Evolutionary conservation across 768 basidiomycete species (phyloP).

Genomic region (Rossbeevera mucosa): DNA sequence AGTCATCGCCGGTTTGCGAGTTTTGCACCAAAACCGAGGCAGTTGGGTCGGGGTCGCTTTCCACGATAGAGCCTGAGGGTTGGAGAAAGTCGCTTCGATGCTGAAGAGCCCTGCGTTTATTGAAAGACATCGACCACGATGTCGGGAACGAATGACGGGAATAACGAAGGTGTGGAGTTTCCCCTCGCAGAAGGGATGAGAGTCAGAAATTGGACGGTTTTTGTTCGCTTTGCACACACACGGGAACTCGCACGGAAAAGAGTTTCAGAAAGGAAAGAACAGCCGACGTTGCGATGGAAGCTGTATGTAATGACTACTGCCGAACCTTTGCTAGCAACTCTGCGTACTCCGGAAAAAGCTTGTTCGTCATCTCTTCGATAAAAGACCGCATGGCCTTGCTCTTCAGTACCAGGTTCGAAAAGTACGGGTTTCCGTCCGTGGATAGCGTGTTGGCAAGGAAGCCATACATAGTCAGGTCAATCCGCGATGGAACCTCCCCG

Average conservation of each 20-base stretch:
- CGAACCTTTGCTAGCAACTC: constrained; percentile 10
- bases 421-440: constrained; percentile 24
- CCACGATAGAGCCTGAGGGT: constrained; percentile 24
- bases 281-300: constrained; percentile 17
- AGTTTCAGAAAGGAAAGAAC: neutral
- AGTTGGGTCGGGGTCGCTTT: constrained; percentile 23
- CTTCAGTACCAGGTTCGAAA: constrained; percentile 18
- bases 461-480: constrained; percentile 28
- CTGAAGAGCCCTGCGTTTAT: constrained; percentile 5
- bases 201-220: constrained; percentile 10
- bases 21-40: constrained; percentile 24
- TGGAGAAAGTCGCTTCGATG: constrained; percentile 13
- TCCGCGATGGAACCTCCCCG: constrained; percentile 20
- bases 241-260: no score
- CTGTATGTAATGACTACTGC: neutral
- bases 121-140: constrained; percentile 15
- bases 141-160: constrained; percentile 1
- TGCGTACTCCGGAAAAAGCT: constrained; percentile 27
- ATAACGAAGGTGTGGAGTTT: neutral
- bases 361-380: constrained; percentile 21
- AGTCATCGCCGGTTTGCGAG: neutral
- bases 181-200: constrained; percentile 25
- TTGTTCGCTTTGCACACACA: no score
- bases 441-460: constrained; percentile 30
- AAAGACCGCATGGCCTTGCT: constrained; percentile 19